These are phyloP conservation scores for Penicillium sp. DNA, from an alignment of 2,329 filamentous ascomycete genomes.

Conservation along the genomic window DNA sequence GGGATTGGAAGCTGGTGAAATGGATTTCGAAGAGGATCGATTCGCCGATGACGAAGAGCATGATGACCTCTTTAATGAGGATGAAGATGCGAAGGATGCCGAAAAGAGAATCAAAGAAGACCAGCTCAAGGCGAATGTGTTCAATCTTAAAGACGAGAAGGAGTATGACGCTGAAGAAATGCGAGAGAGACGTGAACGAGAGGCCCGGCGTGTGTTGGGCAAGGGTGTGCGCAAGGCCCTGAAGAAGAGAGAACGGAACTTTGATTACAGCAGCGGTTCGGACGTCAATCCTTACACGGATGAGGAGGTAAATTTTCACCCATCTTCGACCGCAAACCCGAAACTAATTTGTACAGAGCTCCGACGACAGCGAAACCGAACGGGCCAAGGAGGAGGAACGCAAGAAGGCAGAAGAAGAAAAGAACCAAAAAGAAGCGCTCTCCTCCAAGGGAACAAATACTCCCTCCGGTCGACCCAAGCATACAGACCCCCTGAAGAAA, in stretches of 20 bases:
- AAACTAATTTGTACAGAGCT: slow-evolving; percentile 44
- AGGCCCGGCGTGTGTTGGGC: slow-evolving; percentile 67
- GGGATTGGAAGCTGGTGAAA: slow-evolving; percentile 60
- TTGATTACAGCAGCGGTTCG: slow-evolving; percentile 75
- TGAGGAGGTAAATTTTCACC: slow-evolving; percentile 43
- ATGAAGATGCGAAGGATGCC: slow-evolving; percentile 73
- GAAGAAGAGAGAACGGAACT: slow-evolving; percentile 79
- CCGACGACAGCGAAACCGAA: slow-evolving; percentile 64
- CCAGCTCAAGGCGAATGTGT: slow-evolving; percentile 83
- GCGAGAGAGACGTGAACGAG: slow-evolving; percentile 61
- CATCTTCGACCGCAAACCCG: background rate
- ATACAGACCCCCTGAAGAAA: slow-evolving; percentile 53
- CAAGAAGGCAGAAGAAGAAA: slow-evolving; percentile 58
- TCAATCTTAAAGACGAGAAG: slow-evolving; percentile 72
- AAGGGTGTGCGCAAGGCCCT: slow-evolving; percentile 78
- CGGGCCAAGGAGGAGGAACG: slow-evolving; percentile 59
- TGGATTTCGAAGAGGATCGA: slow-evolving; percentile 67
- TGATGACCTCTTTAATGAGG: slow-evolving; percentile 72
- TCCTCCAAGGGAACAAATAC: slow-evolving; percentile 71
- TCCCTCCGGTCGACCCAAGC: slow-evolving; percentile 58
- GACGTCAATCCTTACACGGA: slow-evolving; percentile 57
- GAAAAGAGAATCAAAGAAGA: slow-evolving; percentile 72
- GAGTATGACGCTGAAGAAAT: slow-evolving; percentile 67
- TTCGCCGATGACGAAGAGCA: slow-evolving; percentile 90
- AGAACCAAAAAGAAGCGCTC: slow-evolving; percentile 50